phyloP scores from a whole-genome alignment of 1,284 basidiomycete genomes.

The Cryptococcus jaspeensis region DNA sequence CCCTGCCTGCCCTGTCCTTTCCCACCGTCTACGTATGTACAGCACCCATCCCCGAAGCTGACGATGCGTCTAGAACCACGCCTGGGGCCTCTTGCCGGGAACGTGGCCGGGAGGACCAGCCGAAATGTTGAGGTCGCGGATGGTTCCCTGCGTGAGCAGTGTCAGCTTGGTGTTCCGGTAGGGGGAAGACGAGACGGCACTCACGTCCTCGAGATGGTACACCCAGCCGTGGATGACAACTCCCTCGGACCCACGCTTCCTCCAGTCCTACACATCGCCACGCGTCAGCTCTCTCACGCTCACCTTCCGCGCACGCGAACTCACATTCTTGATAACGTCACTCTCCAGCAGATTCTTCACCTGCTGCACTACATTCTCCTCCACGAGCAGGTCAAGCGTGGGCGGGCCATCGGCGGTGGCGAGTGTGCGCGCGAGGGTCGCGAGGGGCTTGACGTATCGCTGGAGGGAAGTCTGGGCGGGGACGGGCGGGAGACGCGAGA shows the following conservation, averaged over 20 bases:
- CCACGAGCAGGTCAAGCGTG: constrained; percentile 41
- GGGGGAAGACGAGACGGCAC: constrained; percentile 3
- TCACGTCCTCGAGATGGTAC: constrained; percentile 49
- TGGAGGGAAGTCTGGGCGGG: constrained; percentile 41
- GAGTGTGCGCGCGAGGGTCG: constrained; percentile 36
- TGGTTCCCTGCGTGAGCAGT: constrained; percentile 32
- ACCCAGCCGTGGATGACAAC: constrained; percentile 50
- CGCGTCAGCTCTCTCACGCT: neutral
- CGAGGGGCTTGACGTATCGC: constrained; percentile 42
- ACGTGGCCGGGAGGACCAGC: constrained; percentile 42
- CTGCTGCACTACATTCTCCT: constrained; percentile 46
- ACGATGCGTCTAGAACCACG: constrained; percentile 9
- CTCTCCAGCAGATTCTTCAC: constrained; percentile 41
- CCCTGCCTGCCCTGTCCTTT: neutral
- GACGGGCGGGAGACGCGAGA: constrained; percentile 36
- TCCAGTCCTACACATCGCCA: constrained; percentile 35
- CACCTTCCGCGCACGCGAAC: constrained; percentile 3
- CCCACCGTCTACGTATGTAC: neutral
- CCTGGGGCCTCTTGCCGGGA: constrained; percentile 17
- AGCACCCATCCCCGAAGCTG: neutral
- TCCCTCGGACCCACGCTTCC: constrained; percentile 37
- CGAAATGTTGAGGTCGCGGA: constrained; percentile 44
- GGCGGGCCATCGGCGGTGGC: constrained; percentile 39
- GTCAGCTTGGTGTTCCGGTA: neutral
- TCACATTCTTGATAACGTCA: constrained; percentile 36